phyloP scores from a whole-genome alignment of 371 early-diverging fungal species.

The Dichotomocladium elegans region DNA sequence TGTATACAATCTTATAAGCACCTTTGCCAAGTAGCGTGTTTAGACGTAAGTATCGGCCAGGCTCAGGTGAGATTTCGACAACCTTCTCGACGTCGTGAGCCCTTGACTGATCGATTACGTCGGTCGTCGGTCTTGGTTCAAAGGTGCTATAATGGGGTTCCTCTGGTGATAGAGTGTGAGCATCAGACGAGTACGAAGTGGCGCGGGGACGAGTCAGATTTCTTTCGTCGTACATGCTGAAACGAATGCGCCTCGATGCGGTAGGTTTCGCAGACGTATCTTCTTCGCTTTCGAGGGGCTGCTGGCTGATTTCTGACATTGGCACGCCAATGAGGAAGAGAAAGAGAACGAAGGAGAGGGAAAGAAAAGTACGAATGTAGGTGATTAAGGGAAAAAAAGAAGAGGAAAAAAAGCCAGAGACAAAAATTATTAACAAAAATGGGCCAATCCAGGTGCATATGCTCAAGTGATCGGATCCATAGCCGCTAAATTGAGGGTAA shows the following conservation, averaged over 20 bases:
- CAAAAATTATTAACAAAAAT: neutral
- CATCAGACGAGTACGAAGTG: no score
- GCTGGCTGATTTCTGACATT: neutral
- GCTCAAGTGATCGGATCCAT: no score
- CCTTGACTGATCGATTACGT: slow-evolving; percentile 41
- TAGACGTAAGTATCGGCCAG: slow-evolving; percentile 34
- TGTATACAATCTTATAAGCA: slow-evolving; percentile 80
- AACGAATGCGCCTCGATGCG: no score
- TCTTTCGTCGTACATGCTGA: no score
- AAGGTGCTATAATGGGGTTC: no score
- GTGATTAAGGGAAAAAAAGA: neutral
- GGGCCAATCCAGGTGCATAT: no score
- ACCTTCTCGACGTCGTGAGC: slow-evolving; percentile 42
- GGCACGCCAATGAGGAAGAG: neutral
- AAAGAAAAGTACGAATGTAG: neutral
- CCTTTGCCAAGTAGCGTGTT: slow-evolving; percentile 51
- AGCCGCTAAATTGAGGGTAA: no score
- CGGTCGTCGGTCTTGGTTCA: slow-evolving; percentile 8
- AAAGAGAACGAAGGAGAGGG: neutral
- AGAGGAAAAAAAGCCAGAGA: neutral
- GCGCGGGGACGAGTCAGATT: no score
- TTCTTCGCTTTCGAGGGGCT: neutral
- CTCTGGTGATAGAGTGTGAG: no score
- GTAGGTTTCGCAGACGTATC: no score
- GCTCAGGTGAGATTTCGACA: slow-evolving; percentile 40